phyloP scores from a whole-genome alignment of 352 stramenopile genomes.

The Phytophthora meadii region DNA sequence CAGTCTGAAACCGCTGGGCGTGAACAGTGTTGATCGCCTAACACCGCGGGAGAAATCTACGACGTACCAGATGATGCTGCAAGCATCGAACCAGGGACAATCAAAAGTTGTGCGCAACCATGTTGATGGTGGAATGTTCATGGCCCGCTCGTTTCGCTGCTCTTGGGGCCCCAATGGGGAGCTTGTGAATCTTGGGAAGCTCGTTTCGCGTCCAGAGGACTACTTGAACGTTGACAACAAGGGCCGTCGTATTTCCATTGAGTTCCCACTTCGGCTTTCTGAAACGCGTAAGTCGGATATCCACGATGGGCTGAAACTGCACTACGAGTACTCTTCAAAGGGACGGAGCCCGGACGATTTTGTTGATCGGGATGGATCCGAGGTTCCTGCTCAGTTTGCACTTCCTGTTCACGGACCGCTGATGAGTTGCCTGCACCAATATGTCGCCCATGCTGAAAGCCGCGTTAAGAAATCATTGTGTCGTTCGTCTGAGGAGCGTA shows the following conservation, averaged over 20 bases:
- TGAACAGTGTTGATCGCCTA: constrained; percentile 33
- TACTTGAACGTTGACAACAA: constrained; percentile 27
- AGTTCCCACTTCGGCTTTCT: constrained; percentile 54
- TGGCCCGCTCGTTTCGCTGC: constrained; percentile 83
- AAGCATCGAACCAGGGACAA: constrained; percentile 45
- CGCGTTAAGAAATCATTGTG: constrained; percentile 17
- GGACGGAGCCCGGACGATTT: constrained; percentile 29
- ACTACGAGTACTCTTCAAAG: constrained; percentile 60
- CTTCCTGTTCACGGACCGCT: constrained; percentile 58
- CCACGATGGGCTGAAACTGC: constrained; percentile 62
- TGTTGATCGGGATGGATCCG: constrained; percentile 36
- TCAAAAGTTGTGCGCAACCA: constrained; percentile 52
- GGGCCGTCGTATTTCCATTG: constrained; percentile 47
- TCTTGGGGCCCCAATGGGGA: constrained; percentile 83
- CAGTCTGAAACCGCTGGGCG: constrained; percentile 36
- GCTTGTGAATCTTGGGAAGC: constrained; percentile 67
- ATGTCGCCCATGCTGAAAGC: constrained; percentile 56
- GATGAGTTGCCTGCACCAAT: constrained; percentile 69
- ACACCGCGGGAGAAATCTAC: constrained; percentile 52
- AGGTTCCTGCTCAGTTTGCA: constrained; percentile 47
- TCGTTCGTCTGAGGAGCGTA: constrained; percentile 27
- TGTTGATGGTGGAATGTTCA: constrained; percentile 73
- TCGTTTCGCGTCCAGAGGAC: constrained; percentile 36
- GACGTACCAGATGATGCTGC: constrained; percentile 76
- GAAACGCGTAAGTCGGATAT: constrained; percentile 49